Percentiles rank a stretch among this genome's conserved stretches.
Evolutionary conservation across 495 filamentous ascomycete genomes (phyloP).

Genomic region (Neurospora tetraspora): DNA sequence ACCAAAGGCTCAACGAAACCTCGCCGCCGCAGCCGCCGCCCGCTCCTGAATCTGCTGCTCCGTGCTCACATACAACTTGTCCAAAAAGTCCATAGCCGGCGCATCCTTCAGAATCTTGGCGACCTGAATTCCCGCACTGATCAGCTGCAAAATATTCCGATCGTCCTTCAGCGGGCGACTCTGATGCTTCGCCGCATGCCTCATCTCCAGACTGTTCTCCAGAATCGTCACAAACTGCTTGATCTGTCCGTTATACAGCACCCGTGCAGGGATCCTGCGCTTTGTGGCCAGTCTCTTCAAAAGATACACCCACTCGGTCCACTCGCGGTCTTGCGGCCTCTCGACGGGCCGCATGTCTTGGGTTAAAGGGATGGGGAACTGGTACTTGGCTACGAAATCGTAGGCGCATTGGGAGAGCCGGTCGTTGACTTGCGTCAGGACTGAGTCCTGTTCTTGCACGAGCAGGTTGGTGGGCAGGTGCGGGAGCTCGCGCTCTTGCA

Average conservation of each 20-base stretch:
- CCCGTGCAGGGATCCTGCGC: conserved; percentile 69
- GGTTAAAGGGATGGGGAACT: conserved; percentile 72
- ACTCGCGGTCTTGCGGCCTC: conserved; percentile 71
- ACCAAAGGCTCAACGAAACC: conserved; percentile 26
- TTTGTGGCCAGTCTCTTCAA: conserved; percentile 79
- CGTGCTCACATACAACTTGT: conserved; percentile 56
- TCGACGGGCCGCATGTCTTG: conserved; percentile 76
- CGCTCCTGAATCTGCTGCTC: conserved; percentile 67
- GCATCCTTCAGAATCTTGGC: conserved; percentile 78
- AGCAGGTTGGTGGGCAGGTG: conserved; percentile 73
- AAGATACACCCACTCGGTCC: conserved; percentile 84
- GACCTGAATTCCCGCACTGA: conserved; percentile 78
- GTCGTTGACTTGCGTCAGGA: conserved; percentile 71
- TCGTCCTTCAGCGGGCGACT: conserved; percentile 80
- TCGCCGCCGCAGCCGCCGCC: conserved; percentile 32
- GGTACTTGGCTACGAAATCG: conserved; percentile 82
- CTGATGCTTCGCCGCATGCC: conserved; percentile 69
- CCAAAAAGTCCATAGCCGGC: conserved; percentile 68
- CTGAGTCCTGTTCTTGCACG: conserved; percentile 73
- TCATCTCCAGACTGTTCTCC: conserved; percentile 78
- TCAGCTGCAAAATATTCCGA: conserved; percentile 76
- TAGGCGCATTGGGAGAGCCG: conserved; percentile 74
- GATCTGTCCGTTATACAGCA: conserved; percentile 82
- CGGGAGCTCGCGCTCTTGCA: conserved; percentile 69
- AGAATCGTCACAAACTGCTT: conserved; percentile 76